Percentiles rank a stretch among this genome's conserved stretches.
phyloP scores from a whole-genome alignment of 257 asterid genomes.

The Solanum chilense region DNA sequence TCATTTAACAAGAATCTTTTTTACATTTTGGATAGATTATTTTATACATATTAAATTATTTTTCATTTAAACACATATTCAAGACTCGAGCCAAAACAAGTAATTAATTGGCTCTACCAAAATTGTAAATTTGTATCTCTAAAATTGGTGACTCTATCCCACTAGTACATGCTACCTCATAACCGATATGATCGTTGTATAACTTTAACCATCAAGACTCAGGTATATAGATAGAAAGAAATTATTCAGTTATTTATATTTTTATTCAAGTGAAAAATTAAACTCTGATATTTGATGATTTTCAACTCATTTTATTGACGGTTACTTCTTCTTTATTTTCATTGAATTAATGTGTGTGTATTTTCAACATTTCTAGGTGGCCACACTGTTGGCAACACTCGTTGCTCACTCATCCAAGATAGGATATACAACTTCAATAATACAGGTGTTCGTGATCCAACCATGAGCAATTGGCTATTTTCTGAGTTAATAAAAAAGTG shows the following conservation, averaged over 20 bases:
- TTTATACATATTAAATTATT: too few species aligned
- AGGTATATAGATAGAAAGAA: background rate
- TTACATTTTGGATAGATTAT: too few species aligned
- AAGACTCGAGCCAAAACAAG: background rate
- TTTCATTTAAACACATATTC: background rate
- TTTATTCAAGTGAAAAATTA: background rate
- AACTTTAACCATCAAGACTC: background rate
- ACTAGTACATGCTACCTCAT: too few species aligned
- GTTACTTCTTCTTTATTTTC: background rate
- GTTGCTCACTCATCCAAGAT: slow-evolving; percentile 36
- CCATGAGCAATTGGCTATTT: slow-evolving; percentile 28
- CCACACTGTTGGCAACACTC: slow-evolving; percentile 53
- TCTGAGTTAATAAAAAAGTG: slow-evolving; percentile 11
- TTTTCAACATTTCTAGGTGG: slow-evolving; percentile 30
- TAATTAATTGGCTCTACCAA: background rate
- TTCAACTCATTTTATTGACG: background rate
- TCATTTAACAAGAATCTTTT: background rate
- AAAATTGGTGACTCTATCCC: background rate
- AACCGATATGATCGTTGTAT: background rate
- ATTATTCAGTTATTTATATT: background rate
- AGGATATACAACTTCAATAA: slow-evolving; percentile 41
- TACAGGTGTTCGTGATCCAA: slow-evolving; percentile 34
- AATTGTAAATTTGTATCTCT: background rate
- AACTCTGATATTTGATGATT: background rate
- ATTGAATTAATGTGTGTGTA: background rate